Conservation (phyloP, 2,329 filamentous ascomycete genomes). For the Sclerotinia subarctica region DNA sequence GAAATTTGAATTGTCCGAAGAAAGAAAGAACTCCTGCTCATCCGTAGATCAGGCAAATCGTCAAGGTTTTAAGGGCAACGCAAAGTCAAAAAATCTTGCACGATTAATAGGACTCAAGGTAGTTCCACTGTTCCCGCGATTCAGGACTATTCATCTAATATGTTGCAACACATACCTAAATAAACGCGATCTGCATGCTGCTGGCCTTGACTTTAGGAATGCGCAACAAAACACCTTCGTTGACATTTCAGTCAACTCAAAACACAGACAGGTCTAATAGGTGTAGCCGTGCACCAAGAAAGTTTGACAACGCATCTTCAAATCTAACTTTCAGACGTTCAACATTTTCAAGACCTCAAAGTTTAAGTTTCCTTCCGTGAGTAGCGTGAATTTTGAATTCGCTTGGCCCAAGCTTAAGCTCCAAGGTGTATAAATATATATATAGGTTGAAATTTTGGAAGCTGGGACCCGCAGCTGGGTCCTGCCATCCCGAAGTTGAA, state of each 20-base stretch:
- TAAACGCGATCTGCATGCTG: not conserved
- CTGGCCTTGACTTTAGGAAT: not conserved
- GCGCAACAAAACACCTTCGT: not conserved
- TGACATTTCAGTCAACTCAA: not conserved
- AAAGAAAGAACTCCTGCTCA: not conserved
- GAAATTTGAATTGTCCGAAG: not conserved
- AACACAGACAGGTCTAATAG: not conserved
- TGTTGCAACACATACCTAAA: not conserved
- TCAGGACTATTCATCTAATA: not conserved
- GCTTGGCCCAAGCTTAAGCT: conserved; percentile 8
- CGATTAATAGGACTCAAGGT: not conserved
- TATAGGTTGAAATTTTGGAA: not conserved
- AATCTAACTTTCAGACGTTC: not conserved
- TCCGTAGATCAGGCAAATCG: not conserved
- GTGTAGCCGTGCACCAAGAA: not conserved
- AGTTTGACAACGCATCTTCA: not conserved
- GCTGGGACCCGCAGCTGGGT: not conserved
- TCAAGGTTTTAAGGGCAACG: too few species aligned
- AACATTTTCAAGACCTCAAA: not conserved
- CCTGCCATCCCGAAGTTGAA: not conserved
- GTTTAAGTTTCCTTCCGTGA: not conserved
- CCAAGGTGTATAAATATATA: not conserved
- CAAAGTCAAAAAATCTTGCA: not conserved
- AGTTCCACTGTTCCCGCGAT: not conserved
- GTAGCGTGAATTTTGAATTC: not conserved